Evolutionary conservation across 768 basidiomycete genomes (phyloP), one percentile per base, ranked within the genome.

Genomic region (Mycena sanguinolenta): DNA sequence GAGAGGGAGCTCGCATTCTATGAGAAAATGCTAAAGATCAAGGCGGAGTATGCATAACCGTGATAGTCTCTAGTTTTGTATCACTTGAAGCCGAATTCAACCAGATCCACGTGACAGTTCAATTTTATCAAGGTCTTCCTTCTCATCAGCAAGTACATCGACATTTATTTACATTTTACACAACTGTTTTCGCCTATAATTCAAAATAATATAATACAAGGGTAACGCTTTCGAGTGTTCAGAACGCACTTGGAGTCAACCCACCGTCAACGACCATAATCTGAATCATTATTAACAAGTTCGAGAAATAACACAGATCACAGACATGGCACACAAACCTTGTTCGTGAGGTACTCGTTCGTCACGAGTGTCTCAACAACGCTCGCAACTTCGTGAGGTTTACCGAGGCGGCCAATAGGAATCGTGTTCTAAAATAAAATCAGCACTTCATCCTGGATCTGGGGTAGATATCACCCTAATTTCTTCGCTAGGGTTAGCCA

Each of bases 331-430:
- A 23, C 28, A 55, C 19, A 44, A 44, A 85, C 88, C 83, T 89
- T 89, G 78, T 89, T 87, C 23, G 87, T 88, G 84, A 89, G 86
- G 58, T 89, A 89, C 17, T 78, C 81, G 73, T 89, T 89, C 4
- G 79, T 82, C 6, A 84, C 85, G 4, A 88, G 79, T 75, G 86
- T 77, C 70, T 86, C 84, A 13, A 88, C 86, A n/a, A 88, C 78
- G 27, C 83, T 83, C 2, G 87, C 84, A 34, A 89, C 83, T 70
- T 89, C 88, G 36, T 84, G 80, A 0, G 88, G 85, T 38, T 81
- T 77, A 3, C 88, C 88, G 34, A 89, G 80, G 23, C 88, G 81
- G 2, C 87, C 87, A 4, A 88, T 80, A 9, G 88, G 87, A 42
- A 89, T 86, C 63, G 79, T 79, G 61, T 78, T 80, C 87, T 88